Evolutionary conservation across 2,329 filamentous ascomycete species (phyloP).

Genomic region (Thielaviopsis ethacetica): DNA sequence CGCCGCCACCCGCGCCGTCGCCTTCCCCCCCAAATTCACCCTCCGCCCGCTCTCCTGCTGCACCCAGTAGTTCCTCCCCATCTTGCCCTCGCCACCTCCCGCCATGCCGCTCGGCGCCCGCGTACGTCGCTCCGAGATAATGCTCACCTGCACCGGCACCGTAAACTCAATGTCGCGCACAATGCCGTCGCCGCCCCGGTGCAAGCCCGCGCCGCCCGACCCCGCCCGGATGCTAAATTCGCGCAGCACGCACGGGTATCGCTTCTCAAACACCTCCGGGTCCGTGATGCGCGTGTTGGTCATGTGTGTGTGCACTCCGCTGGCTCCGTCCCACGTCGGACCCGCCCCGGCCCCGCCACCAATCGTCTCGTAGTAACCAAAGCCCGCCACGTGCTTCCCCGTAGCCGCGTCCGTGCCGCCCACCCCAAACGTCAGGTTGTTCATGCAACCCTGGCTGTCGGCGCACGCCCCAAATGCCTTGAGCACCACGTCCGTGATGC

Average conservation of each 20-base stretch:
- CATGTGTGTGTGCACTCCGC: slow-evolving; percentile 36
- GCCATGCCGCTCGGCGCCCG: slow-evolving; percentile 56
- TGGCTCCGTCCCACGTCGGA: slow-evolving; percentile 29
- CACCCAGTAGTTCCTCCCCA: slow-evolving; percentile 80
- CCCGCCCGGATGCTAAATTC: slow-evolving; percentile 51
- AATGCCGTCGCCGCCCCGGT: slow-evolving; percentile 57
- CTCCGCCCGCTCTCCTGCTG: slow-evolving; percentile 49
- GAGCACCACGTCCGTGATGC: slow-evolving; percentile 29
- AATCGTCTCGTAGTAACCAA: slow-evolving; percentile 45
- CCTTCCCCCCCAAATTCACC: slow-evolving; percentile 66
- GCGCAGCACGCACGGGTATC: slow-evolving; percentile 55
- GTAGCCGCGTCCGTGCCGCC: slow-evolving; percentile 27
- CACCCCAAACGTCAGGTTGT: slow-evolving; percentile 73
- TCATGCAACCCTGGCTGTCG: slow-evolving; percentile 64
- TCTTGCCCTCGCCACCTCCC: slow-evolving; percentile 62
- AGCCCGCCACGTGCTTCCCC: slow-evolving; percentile 22
- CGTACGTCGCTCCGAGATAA: slow-evolving; percentile 62
- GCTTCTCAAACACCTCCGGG: slow-evolving; percentile 27
- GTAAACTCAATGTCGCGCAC: slow-evolving; percentile 66
- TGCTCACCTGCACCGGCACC: slow-evolving; percentile 59
- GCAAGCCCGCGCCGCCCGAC: slow-evolving; percentile 48
- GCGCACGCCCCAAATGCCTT: slow-evolving; percentile 68
- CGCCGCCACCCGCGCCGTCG: slow-evolving; percentile 57
- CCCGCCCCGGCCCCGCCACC: slow-evolving; percentile 53
- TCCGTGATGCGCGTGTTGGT: slow-evolving; percentile 65